Evolutionary conservation across 169 alveolate species (phyloP).

Genomic region (Cryptosporidium tyzzeri): DNA sequence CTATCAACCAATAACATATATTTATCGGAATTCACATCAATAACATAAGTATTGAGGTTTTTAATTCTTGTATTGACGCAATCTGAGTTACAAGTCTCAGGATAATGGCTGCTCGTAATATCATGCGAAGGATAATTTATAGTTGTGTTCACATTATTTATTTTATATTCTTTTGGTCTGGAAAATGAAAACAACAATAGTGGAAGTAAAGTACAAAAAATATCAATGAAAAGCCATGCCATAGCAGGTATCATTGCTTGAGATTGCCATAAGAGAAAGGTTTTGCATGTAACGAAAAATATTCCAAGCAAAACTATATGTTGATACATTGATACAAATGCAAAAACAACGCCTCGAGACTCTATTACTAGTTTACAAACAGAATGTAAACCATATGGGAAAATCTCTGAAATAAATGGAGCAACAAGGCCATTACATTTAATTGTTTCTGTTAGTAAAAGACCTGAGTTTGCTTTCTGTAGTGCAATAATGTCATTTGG

Average conservation of each 20-base stretch:
- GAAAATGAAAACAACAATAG: conserved; percentile 31
- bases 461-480: conserved; percentile 39
- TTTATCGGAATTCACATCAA: neutral
- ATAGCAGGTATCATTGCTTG: conserved; percentile 72
- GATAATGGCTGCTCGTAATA: neutral
- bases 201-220: conserved; percentile 62
- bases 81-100: neutral
- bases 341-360: conserved; percentile 32
- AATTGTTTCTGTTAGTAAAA: conserved; percentile 4
- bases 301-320: conserved; percentile 45
- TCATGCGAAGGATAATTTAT: neutral
- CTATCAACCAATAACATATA: neutral
- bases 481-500: conserved; percentile 45
- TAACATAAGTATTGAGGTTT: neutral
- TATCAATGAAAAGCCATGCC: conserved; percentile 70
- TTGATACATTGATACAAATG: conserved; percentile 18
- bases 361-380: conserved; percentile 31
- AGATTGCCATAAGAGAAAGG: conserved; percentile 57
- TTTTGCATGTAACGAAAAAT: conserved; percentile 50
- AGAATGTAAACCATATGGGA: conserved; percentile 15
- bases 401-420: conserved; percentile 28
- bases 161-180: conserved; percentile 36
- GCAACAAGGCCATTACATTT: conserved; percentile 2
- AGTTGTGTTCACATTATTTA: neutral
- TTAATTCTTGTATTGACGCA: neutral